Conservation (phyloP, 1,284 basidiomycete species). For the Mycosarcoma mackinlayi region DNA sequence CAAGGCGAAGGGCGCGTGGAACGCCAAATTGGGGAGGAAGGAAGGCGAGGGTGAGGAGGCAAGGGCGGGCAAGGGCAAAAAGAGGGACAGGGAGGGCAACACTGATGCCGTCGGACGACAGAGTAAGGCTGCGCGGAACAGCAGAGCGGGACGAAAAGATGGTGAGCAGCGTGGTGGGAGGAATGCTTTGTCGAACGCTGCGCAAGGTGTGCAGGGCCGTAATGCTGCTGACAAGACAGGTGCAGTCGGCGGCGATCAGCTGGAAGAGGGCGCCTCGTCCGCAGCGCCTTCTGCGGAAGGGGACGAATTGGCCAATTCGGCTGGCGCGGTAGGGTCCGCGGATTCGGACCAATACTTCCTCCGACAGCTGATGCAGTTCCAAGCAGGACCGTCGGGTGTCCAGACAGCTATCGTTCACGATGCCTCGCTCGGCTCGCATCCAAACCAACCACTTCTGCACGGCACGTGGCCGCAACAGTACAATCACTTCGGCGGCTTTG, state of each 20-base stretch:
- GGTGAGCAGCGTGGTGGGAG: neutral
- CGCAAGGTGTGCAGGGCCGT: neutral
- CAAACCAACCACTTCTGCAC: neutral
- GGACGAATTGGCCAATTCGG: neutral
- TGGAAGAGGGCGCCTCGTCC: neutral
- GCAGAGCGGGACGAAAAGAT: constrained; percentile 4
- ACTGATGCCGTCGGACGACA: constrained; percentile 3
- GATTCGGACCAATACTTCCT: constrained; percentile 32
- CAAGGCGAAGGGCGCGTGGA: constrained; percentile 38
- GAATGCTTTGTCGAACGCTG: neutral
- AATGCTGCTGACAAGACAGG: neutral
- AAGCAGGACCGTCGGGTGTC: constrained; percentile 46
- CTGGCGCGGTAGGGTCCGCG: neutral
- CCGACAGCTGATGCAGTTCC: constrained; percentile 47
- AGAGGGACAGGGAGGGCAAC: constrained; percentile 9
- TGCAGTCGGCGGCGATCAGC: neutral
- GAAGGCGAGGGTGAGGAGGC: constrained; percentile 1
- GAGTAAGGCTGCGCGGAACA: constrained; percentile 9
- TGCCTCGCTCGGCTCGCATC: neutral
- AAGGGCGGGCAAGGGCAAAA: constrained; percentile 4
- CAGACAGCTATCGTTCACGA: constrained; percentile 37
- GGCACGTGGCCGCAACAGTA: neutral
- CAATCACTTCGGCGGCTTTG: neutral
- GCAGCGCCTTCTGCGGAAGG: constrained; percentile 1
- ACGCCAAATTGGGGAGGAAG: constrained; percentile 17